Conservation (phyloP, 2,329 filamentous ascomycete species). For the Colletotrichum abscissum region DNA sequence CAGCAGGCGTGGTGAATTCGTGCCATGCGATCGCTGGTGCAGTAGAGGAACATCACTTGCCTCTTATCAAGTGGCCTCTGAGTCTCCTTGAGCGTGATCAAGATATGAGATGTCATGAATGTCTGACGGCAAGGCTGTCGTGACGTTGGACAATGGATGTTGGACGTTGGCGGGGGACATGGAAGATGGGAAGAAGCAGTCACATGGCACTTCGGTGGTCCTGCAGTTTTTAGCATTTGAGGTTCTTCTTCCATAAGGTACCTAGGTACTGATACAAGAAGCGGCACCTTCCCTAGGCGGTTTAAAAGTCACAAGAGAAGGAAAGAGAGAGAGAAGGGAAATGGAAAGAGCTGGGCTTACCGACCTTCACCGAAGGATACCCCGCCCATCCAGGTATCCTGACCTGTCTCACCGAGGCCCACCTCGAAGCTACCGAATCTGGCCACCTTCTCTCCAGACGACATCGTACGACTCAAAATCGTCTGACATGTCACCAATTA, state of each 20-base stretch:
- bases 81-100: too few relatives aligned
- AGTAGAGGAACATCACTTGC: too few relatives aligned
- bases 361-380: neutral
- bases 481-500: slow-evolving; percentile 14
- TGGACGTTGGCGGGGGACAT: neutral
- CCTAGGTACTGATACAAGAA: too few relatives aligned
- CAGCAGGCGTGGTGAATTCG: too few relatives aligned
- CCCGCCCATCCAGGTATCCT: neutral
- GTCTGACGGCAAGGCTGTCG: neutral
- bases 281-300: neutral
- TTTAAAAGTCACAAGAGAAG: neutral
- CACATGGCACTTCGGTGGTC: neutral
- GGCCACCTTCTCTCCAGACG: slow-evolving; percentile 12
- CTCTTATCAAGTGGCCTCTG: too few relatives aligned
- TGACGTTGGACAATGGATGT: neutral
- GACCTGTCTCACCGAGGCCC: slow-evolving; percentile 2
- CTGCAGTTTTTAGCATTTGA: neutral
- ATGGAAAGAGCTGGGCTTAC: neutral
- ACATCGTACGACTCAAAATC: slow-evolving; percentile 33
- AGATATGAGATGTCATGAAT: too few relatives aligned
- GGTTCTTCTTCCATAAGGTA: too few relatives aligned
- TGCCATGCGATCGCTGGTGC: too few relatives aligned
- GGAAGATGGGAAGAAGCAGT: neutral
- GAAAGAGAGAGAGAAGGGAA: neutral
- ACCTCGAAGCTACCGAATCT: slow-evolving; percentile 5